Conservation (phyloP, 2,329 filamentous ascomycete genomes). For the Xylariaceae sp. region DNA sequence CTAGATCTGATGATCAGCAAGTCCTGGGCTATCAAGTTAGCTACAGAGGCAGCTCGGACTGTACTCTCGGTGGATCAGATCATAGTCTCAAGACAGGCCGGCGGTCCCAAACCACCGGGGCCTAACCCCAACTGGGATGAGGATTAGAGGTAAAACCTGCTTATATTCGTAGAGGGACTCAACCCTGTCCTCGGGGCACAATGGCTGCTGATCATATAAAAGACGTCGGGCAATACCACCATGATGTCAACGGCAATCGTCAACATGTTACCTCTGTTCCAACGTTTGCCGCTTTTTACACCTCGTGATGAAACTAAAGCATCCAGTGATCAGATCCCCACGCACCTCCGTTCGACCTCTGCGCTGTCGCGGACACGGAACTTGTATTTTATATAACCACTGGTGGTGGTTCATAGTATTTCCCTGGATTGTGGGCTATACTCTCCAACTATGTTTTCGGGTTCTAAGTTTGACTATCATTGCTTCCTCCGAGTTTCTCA, state of each 20-base stretch:
- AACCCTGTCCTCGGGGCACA: slow-evolving; percentile 4
- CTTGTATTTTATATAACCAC: neutral
- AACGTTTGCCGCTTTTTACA: neutral
- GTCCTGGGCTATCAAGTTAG: slow-evolving; percentile 94
- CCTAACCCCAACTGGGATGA: slow-evolving; percentile 76
- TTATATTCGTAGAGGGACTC: slow-evolving; percentile 9
- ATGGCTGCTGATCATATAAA: slow-evolving; percentile 13
- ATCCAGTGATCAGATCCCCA: neutral
- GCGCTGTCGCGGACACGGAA: neutral
- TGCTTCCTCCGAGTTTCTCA: neutral
- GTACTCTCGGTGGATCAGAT: slow-evolving; percentile 97
- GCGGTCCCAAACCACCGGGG: slow-evolving; percentile 92
- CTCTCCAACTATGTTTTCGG: neutral
- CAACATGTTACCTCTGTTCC: neutral
- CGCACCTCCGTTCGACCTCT: neutral
- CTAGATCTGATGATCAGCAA: slow-evolving; percentile 88
- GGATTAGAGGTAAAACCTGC: slow-evolving; percentile 39
- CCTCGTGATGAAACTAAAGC: neutral
- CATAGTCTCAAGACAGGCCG: slow-evolving; percentile 94
- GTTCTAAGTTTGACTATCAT: neutral
- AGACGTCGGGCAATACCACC: slow-evolving; percentile 15
- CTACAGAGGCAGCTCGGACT: slow-evolving; percentile 89
- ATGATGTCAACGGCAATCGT: slow-evolving; percentile 1
- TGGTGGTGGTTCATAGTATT: neutral
- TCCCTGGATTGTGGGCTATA: neutral